Conservation (phyloP, 2,329 filamentous ascomycete species). For the Claviceps monticola region DNA sequence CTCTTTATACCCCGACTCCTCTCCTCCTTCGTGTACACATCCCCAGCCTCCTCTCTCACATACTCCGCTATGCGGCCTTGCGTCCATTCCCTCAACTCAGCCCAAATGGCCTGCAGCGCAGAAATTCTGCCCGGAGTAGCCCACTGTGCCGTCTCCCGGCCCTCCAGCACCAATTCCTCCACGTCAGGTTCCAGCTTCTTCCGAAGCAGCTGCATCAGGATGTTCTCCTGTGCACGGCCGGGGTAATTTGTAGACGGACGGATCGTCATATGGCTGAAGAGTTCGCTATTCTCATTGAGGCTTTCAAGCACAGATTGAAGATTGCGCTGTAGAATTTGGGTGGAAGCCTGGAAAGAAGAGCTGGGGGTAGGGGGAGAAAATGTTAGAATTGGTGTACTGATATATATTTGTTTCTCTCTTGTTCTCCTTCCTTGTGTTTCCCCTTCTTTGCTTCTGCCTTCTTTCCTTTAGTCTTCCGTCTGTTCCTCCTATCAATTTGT, state of each 20-base stretch:
- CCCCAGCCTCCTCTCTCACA: constrained; percentile 31
- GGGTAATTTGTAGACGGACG: constrained; percentile 67
- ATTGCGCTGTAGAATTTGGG: constrained; percentile 57
- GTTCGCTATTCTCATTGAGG: constrained; percentile 48
- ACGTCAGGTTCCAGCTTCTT: constrained; percentile 74
- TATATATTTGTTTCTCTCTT: too few species aligned
- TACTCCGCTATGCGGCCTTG: constrained; percentile 27
- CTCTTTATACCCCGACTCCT: constrained; percentile 50
- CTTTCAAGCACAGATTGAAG: constrained; percentile 52
- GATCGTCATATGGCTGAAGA: constrained; percentile 56
- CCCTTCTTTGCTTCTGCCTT: too few species aligned
- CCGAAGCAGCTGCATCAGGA: constrained; percentile 57
- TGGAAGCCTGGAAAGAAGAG: constrained; percentile 57
- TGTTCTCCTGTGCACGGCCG: constrained; percentile 49
- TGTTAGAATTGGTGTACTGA: background rate
- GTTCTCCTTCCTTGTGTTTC: too few species aligned
- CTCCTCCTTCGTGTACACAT: constrained; percentile 61
- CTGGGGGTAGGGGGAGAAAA: constrained; percentile 25
- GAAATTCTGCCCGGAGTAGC: constrained; percentile 30
- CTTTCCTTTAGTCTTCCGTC: too few species aligned
- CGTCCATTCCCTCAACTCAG: constrained; percentile 27
- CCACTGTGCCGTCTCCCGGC: constrained; percentile 32
- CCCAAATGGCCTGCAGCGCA: constrained; percentile 43
- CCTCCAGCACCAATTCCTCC: constrained; percentile 57
- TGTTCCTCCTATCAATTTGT: too few species aligned